Evolutionary conservation across 2,329 filamentous ascomycete species (phyloP).

Genomic region (Knufia petricola): DNA sequence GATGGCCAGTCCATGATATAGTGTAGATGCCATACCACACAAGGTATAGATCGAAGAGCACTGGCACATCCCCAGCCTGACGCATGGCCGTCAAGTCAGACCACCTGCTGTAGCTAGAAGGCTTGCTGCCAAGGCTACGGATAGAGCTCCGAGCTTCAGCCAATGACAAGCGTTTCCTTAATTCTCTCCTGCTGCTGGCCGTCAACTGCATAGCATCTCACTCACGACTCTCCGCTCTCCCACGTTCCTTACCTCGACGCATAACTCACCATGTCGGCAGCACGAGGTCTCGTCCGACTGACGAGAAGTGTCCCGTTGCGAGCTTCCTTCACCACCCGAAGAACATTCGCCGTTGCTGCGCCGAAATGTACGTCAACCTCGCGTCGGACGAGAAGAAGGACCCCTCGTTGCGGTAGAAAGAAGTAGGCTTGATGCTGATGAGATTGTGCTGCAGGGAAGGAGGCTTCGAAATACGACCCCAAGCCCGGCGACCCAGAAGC

Average conservation of each 20-base stretch:
- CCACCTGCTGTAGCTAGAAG: background rate
- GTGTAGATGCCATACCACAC: no score
- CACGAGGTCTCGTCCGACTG: constrained; percentile 37
- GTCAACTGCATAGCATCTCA: constrained; percentile 3
- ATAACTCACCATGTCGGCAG: constrained; percentile 34
- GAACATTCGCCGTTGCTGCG: constrained; percentile 38
- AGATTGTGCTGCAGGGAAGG: background rate
- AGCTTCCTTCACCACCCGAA: constrained; percentile 29
- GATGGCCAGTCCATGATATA: no score
- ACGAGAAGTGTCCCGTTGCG: constrained; percentile 34
- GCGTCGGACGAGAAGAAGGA: background rate
- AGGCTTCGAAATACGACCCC: constrained; percentile 29
- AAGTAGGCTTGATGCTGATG: constrained; percentile 1
- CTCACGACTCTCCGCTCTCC: constrained; percentile 15
- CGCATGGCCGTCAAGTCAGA: no score
- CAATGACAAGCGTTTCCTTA: background rate
- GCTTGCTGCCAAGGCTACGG: constrained; percentile 4
- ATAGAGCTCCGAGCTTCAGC: constrained; percentile 8
- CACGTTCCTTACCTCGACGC: constrained; percentile 11
- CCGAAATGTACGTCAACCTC: constrained; percentile 35
- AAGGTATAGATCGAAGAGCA: no score
- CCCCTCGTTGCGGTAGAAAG: background rate
- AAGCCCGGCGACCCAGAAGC: constrained; percentile 31
- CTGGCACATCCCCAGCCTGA: no score
- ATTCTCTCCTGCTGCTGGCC: constrained; percentile 6